Conservation (phyloP, 2,329 filamentous ascomycete species). For the Colletotrichum musicola region DNA sequence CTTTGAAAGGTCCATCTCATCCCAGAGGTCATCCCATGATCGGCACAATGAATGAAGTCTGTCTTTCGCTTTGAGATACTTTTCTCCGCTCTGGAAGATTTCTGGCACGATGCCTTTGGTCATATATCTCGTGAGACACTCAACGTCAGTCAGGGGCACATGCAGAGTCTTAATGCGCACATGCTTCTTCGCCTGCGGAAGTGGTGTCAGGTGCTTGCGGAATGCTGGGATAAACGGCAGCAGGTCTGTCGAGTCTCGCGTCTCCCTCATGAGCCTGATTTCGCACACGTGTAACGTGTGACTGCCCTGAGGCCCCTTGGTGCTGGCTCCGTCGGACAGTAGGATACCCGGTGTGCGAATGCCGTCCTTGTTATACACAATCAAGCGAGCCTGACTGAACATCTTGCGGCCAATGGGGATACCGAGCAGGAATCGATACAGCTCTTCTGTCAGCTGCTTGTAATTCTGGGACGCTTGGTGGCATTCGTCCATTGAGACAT, state of each 20-base stretch:
- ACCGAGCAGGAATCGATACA: conserved; percentile 81
- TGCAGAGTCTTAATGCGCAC: conserved; percentile 77
- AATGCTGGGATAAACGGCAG: conserved; percentile 85
- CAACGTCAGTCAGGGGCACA: conserved; percentile 82
- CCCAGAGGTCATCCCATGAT: conserved; percentile 83
- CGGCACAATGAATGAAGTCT: conserved; percentile 77
- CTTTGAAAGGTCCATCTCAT: conserved; percentile 84
- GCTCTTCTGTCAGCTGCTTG: conserved; percentile 81
- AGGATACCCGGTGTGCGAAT: conserved; percentile 86
- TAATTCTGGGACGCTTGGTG: conserved; percentile 87
- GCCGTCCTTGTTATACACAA: conserved; percentile 89
- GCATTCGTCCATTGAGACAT: conserved; percentile 81
- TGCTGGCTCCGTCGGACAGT: conserved; percentile 78
- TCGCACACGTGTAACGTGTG: conserved; percentile 84
- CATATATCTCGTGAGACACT: conserved; percentile 82
- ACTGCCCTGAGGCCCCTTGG: conserved; percentile 66
- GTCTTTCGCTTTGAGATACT: conserved; percentile 69
- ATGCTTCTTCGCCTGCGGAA: conserved; percentile 76
- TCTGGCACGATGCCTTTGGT: conserved; percentile 71
- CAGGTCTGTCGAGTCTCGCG: conserved; percentile 84
- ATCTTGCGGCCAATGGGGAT: conserved; percentile 87
- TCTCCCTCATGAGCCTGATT: conserved; percentile 75
- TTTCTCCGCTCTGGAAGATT: conserved; percentile 67
- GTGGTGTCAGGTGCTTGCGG: conserved; percentile 73
- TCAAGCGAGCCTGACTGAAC: conserved; percentile 79